Conservation (phyloP, 257 asterid genomes). For the Datura wrightii region DNA sequence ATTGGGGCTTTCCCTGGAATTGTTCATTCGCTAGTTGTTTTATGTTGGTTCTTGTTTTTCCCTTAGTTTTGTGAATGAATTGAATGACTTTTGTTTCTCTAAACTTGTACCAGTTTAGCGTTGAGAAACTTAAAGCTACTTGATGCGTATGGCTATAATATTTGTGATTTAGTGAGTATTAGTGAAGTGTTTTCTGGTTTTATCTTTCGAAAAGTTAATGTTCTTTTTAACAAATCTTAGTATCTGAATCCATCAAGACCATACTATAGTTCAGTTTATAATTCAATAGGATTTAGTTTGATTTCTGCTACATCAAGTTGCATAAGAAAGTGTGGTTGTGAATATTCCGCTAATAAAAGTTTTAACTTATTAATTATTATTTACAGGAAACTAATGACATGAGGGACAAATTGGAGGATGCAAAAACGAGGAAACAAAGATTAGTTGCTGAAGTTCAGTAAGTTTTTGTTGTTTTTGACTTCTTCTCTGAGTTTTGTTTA, state of each 20-base stretch:
- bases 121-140: neutral
- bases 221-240: neutral
- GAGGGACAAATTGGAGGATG: slow-evolving; percentile 59
- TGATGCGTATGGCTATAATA: neutral
- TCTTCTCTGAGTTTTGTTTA: neutral
- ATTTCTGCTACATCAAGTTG: neutral
- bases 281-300: neutral
- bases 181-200: neutral
- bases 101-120: neutral
- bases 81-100: neutral
- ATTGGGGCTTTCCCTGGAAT: neutral
- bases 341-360: neutral
- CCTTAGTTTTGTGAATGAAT: neutral
- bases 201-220: neutral
- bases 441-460: slow-evolving; percentile 91
- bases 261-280: neutral
- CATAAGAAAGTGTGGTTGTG: neutral
- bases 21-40: neutral
- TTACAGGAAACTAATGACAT: slow-evolving; percentile 61
- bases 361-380: neutral
- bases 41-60: neutral
- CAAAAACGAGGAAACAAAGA: slow-evolving; percentile 55
- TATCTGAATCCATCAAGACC: neutral
- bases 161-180: neutral
- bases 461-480: slow-evolving; percentile 31